Evolutionary conservation across 805 yeast species (phyloP), one percentile per base, ranked within the genome.

Genomic region (Zygotorulaspora danielsina): DNA sequence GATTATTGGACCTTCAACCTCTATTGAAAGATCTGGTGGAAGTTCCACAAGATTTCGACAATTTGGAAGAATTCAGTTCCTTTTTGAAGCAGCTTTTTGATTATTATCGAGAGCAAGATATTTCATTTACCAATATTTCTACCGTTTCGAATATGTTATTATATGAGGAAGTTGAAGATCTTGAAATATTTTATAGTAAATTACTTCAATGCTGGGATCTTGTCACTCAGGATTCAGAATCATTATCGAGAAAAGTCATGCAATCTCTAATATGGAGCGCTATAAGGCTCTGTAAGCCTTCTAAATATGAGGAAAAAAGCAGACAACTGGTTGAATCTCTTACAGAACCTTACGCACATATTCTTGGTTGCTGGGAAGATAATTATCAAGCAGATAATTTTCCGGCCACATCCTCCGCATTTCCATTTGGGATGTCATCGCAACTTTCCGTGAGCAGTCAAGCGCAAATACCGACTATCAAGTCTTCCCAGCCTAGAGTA

Each of bases 171-270:
- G 29, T 46, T 5, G 32, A 32, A 13, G 42, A 48, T 18, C 31
- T 54, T 19, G 61, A 55, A 19, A 24, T 49, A 4, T 47, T 54
- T 19, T 54, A 53, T 33, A 55, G 44, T 35, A 55, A 52, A 33
- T 28, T 60, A 12, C 37, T 54, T 17, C 57, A 56, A 44, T 55
- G 62, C 36, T 60, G 64, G 65, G 55, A 46, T 20, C 38, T 46
- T 5, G 46, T 50, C 1, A 36, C 48, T 3, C 18, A 40, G 2
- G 34, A 49, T 20, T 45, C 61, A 5, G 54, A 49, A 18, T 9
- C 13, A 6, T 19, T 50, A 5, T 44, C 55, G 2, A 48, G 42
- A 28, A 52, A 48, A 31, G 43, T 54, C 6, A 38, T 54, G 3
- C 51, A 52, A 27, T 39, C 37, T 17, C 32, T 57, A 1, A 29